Conservation (phyloP, 2,329 filamentous ascomycete genomes). For the Lasiodiplodia gonubiensis region DNA sequence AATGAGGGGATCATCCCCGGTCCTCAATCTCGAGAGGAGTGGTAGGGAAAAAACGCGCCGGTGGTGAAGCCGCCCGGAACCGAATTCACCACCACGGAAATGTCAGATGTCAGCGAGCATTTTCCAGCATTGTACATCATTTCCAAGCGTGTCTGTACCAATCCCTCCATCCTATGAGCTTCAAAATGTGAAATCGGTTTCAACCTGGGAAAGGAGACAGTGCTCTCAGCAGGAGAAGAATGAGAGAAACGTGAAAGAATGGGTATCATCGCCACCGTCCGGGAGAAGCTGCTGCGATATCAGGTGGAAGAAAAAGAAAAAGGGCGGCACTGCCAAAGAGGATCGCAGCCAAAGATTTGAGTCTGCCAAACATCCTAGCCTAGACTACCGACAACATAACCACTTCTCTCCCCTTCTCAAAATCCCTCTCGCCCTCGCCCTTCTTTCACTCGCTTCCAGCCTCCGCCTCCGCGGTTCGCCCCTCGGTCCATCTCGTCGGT, state of each 20-base stretch:
- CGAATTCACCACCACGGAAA: neutral
- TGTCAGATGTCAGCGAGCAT: neutral
- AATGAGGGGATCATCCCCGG: neutral
- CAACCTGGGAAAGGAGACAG: neutral
- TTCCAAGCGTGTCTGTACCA: neutral
- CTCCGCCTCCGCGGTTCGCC: slow-evolving; percentile 29
- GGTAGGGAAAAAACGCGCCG: neutral
- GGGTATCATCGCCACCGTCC: slow-evolving; percentile 23
- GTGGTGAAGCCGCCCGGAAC: neutral
- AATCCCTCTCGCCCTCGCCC: slow-evolving; percentile 29
- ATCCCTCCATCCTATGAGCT: neutral
- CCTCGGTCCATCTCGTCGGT: slow-evolving; percentile 18
- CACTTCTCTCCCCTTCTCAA: slow-evolving; percentile 30
- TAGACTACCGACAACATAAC: slow-evolving; percentile 30
- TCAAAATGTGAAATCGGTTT: neutral
- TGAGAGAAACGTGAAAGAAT: neutral
- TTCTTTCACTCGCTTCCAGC: slow-evolving; percentile 29
- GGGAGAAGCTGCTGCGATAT: slow-evolving; percentile 12
- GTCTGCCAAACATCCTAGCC: slow-evolving; percentile 30
- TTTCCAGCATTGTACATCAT: neutral
- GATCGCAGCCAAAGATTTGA: slow-evolving; percentile 28
- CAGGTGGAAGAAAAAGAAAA: neutral
- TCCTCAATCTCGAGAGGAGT: neutral
- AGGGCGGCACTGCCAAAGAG: slow-evolving; percentile 17
- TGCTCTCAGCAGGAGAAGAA: slow-evolving; percentile 1